A percentile compares a stretch with the other conserved stretches of the same genome.
Evolutionary conservation across 805 yeast genomes (phyloP).

Genomic region (Vanderwaltozyma tropicalis): DNA sequence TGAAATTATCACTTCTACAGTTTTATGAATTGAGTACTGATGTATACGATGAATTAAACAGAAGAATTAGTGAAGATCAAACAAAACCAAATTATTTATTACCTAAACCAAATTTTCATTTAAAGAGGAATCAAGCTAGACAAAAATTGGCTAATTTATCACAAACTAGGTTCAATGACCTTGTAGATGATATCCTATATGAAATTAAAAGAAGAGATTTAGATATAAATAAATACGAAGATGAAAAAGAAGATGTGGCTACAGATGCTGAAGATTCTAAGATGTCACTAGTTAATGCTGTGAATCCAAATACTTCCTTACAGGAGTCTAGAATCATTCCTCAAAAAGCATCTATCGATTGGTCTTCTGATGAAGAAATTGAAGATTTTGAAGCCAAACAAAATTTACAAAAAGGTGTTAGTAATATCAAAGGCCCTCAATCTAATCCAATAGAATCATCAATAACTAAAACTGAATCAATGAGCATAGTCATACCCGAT

Average conservation of each 20-base stretch:
- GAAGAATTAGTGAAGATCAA: constrained; percentile 57
- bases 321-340: constrained; percentile 72
- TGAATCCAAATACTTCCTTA: constrained; percentile 30
- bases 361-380: constrained; percentile 75
- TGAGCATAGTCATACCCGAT: neutral
- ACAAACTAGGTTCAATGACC: constrained; percentile 71
- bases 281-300: neutral
- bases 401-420: too few species aligned
- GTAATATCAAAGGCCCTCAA: too few species aligned
- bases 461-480: neutral
- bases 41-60: constrained; percentile 81
- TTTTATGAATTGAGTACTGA: constrained; percentile 87
- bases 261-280: neutral
- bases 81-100: constrained; percentile 53
- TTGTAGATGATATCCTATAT: constrained; percentile 77
- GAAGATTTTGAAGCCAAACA: too few species aligned
- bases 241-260: neutral
- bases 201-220: constrained; percentile 75
- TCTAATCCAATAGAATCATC: too few species aligned
- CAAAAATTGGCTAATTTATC: constrained; percentile 82
- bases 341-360: constrained; percentile 69
- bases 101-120: constrained; percentile 70
- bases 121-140: constrained; percentile 91
- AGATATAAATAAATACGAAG: constrained; percentile 21
- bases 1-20: constrained; percentile 71